These are phyloP conservation scores for Haplosporangium gracile DNA, from an alignment of 192 early-diverging fungal genomes.

Conservation along the genomic window DNA sequence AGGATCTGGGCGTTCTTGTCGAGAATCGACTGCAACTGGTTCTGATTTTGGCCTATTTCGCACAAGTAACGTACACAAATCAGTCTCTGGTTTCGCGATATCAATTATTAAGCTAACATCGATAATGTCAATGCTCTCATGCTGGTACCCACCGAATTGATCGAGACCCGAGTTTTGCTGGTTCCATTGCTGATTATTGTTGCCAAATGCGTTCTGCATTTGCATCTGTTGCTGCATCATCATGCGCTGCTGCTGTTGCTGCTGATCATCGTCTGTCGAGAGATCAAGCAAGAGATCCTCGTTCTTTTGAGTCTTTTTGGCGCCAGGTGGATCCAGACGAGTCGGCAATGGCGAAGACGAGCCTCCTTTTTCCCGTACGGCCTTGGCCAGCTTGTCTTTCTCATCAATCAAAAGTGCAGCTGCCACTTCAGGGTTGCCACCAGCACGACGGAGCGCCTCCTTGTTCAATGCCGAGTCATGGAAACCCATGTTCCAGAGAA, in stretches of 20 bases:
- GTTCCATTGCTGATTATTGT: conserved; percentile 32
- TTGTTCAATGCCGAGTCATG: conserved; percentile 74
- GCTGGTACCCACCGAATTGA: conserved; percentile 37
- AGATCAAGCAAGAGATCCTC: conserved; percentile 49
- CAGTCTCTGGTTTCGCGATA: neutral
- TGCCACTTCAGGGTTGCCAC: conserved; percentile 84
- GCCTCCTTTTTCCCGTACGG: conserved; percentile 36
- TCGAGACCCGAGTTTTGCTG: conserved; percentile 22
- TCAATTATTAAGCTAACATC: neutral
- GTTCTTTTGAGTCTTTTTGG: conserved; percentile 38
- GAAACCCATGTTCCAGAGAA: conserved; percentile 82
- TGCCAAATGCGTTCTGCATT: conserved; percentile 41
- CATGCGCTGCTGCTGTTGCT: conserved; percentile 46
- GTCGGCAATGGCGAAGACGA: conserved; percentile 40
- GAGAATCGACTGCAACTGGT: conserved; percentile 50
- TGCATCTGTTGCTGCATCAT: conserved; percentile 56
- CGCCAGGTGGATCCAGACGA: conserved; percentile 45
- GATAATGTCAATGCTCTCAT: no score
- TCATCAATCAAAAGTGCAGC: conserved; percentile 70
- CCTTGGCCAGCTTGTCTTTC: conserved; percentile 41
- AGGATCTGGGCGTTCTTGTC: conserved; percentile 51
- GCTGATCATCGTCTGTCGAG: conserved; percentile 27
- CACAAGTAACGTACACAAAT: neutral
- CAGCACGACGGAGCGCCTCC: conserved; percentile 76
- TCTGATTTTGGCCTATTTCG: conserved; percentile 46